These are phyloP conservation scores for Cyclocybe cylindracea DNA, from an alignment of 768 basidiomycete species.

Conservation along the genomic window DNA sequence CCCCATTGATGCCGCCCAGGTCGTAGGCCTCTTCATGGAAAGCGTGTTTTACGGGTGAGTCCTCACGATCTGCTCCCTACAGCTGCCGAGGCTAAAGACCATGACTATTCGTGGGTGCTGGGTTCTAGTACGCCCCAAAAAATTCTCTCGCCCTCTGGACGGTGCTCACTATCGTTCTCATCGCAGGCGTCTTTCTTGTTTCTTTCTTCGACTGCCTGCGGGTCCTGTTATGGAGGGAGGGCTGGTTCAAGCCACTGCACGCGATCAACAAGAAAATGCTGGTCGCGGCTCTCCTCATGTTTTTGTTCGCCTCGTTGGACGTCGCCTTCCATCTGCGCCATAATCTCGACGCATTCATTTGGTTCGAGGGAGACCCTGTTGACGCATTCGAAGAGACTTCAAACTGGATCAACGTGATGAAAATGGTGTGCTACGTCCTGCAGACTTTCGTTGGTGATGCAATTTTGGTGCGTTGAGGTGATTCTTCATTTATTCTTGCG, in stretches of 20 bases:
- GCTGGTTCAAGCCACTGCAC: constrained; percentile 24
- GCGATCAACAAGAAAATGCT: constrained; percentile 35
- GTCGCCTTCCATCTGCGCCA: constrained; percentile 41
- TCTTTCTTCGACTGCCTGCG: constrained; percentile 35
- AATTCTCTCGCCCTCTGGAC: not conserved
- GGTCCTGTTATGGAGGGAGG: constrained; percentile 31
- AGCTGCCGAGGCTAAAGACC: too few relatives aligned
- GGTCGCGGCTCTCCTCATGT: constrained; percentile 37
- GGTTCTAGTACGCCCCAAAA: not conserved
- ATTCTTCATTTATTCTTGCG: not conserved
- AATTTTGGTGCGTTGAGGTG: constrained; percentile 35
- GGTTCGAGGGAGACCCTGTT: constrained; percentile 30
- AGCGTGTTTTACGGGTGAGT: constrained; percentile 38
- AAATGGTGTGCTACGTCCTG: constrained; percentile 38
- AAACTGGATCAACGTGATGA: constrained; percentile 43
- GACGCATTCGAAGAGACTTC: constrained; percentile 35
- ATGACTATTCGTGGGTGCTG: not conserved
- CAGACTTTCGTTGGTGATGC: constrained; percentile 45
- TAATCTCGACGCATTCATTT: constrained; percentile 43
- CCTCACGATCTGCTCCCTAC: too few relatives aligned
- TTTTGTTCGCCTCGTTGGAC: constrained; percentile 39
- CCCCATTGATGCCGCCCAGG: constrained; percentile 37
- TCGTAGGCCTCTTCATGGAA: constrained; percentile 42
- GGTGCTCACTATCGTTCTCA: not conserved
- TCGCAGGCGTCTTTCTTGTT: constrained; percentile 35